Base-by-base conservation (phyloP, 345 rosid species). In the Geranium brycei region DNA sequence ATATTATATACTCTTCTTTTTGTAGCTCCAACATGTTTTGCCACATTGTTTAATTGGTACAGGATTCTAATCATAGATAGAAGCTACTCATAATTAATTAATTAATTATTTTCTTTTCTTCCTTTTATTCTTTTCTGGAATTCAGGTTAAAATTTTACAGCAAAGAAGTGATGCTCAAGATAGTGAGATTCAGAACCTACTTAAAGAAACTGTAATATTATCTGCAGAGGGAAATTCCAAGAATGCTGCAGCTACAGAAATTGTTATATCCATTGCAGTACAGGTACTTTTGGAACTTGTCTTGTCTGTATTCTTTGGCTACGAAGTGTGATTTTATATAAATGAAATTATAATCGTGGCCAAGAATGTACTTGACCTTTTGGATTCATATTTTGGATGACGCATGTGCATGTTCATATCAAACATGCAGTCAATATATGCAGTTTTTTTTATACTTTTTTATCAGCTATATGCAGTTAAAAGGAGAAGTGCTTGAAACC, bases 101-200 rank as follows among this genome's bases (percentile, higher is more conserved):
- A 38, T 12, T 66, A 14, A 14, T 19, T 31, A n/a, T 32, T 38
- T 23, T 23, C 28, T 23, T 23, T 23, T 23, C 12, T 10, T 32
- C 19, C 5, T 31, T 31, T 32, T 30, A 4, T 58, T 71, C 30
- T 18, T 17, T 8, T 58, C 28, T 58, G 28, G 28, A 12, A 57
- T 69, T 67, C 87, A 93, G 97, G 68, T 86, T 41, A 85, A 66
- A 68, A 69, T 17, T 75, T 73, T 88, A 72, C 90, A 84, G 79
- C 79, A 81, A 47, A 90, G 77, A 67, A 81, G 78, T 66, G 86
- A 90, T 64, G 67, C 62, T 61, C 96, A 90, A 80, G 84, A 84
- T 15, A 7, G n/a, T 30, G 89, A 86, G 77, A 82, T 93, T 1
- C 68, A 77, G 69, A 82, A 78, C 67, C 72, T 86, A 61, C 75